Evolutionary conservation across 179 eudicot genomes (phyloP).

Genomic region (Vitellaria paradoxa): DNA sequence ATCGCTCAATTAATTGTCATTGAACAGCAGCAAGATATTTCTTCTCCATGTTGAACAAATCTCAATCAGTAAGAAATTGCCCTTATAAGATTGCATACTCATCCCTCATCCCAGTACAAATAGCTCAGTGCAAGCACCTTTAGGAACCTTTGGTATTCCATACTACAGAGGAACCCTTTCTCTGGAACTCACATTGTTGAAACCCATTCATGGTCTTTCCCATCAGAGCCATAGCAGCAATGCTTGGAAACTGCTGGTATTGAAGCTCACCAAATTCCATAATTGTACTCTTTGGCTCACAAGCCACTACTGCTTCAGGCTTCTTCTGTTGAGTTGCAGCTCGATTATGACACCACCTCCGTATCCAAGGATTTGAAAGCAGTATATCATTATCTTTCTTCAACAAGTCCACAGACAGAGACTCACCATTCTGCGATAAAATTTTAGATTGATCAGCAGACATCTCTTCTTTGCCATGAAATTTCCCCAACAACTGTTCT

Average conservation of each 20-base stretch:
- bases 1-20: no score
- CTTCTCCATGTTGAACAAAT: no score
- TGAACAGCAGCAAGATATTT: neutral
- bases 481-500: conserved; percentile 20
- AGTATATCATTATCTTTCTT: conserved; percentile 24
- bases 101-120: neutral
- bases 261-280: conserved; percentile 41
- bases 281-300: conserved; percentile 60
- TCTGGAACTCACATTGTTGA: no score
- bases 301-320: conserved; percentile 39
- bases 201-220: no score
- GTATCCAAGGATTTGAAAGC: conserved; percentile 64
- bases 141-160: conserved; percentile 17
- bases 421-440: conserved; percentile 11
- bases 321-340: conserved; percentile 24
- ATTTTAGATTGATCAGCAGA: conserved; percentile 14
- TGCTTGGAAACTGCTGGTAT: conserved; percentile 74
- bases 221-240: conserved; percentile 14
- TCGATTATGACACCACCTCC: conserved; percentile 53
- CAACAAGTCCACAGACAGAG: conserved; percentile 18
- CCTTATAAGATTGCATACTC: no score
- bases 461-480: conserved; percentile 18
- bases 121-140: neutral
- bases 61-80: no score
- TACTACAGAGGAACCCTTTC: no score